phyloP scores from a whole-genome alignment of 495 filamentous ascomycete genomes.

The Neurospora discreta region DNA sequence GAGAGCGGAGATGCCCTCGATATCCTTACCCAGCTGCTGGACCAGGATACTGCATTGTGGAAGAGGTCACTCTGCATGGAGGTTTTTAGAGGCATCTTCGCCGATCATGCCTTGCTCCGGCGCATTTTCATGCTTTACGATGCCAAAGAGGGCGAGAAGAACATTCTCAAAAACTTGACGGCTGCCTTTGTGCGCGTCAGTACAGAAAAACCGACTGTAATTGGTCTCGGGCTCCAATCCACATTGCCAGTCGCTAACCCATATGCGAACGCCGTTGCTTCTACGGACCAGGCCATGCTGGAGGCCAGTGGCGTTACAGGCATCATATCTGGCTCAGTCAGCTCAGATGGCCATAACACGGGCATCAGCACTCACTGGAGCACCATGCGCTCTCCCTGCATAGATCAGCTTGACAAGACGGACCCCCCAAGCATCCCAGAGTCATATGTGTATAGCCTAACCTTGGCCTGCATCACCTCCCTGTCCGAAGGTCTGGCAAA shows the following conservation, averaged over 20 bases:
- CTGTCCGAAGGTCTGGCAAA: constrained; percentile 88
- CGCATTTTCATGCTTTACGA: constrained; percentile 77
- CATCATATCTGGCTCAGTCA: constrained; percentile 69
- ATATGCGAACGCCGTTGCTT: constrained; percentile 25
- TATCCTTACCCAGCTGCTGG: constrained; percentile 78
- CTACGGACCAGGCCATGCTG: constrained; percentile 69
- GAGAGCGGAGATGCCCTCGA: constrained; percentile 81
- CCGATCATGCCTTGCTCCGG: constrained; percentile 64
- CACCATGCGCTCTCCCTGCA: constrained; percentile 72
- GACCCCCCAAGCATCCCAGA: constrained; percentile 77
- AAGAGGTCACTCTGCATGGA: constrained; percentile 86
- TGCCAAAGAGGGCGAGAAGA: constrained; percentile 55
- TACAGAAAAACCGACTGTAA: constrained; percentile 76
- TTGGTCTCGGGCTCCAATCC: constrained; percentile 79
- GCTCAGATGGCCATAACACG: constrained; percentile 49
- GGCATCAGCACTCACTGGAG: constrained; percentile 91
- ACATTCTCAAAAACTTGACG: constrained; percentile 70
- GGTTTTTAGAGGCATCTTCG: constrained; percentile 71
- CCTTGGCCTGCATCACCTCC: constrained; percentile 74
- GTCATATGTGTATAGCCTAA: constrained; percentile 86
- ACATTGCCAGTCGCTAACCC: constrained; percentile 51
- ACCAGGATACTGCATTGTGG: constrained; percentile 74
- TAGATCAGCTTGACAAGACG: constrained; percentile 87
- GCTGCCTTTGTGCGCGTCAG: constrained; percentile 77
- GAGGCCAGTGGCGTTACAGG: constrained; percentile 83